These are phyloP conservation scores for Henningerozyma blattae DNA, from an alignment of 805 yeast species.

Conservation along the genomic window DNA sequence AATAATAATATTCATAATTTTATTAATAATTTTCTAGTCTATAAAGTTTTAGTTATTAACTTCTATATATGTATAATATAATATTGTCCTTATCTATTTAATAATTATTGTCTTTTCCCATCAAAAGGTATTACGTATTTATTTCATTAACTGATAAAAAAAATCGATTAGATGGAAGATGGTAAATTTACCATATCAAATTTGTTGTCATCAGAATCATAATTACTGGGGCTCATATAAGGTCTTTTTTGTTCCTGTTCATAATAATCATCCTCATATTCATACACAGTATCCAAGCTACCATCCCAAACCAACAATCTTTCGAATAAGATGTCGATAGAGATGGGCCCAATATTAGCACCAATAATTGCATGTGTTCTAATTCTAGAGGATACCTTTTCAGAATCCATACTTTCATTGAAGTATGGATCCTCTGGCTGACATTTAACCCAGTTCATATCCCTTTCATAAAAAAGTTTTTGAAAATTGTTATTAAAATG, in stretches of 20 bases:
- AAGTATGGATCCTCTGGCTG: slow-evolving; percentile 11
- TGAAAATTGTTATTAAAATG: slow-evolving; percentile 7
- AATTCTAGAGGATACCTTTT: slow-evolving; percentile 8
- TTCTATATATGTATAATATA: too few species aligned
- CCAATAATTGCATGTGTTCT: slow-evolving; percentile 27
- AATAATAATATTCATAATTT: too few species aligned
- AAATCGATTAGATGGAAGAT: too few species aligned
- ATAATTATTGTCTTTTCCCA: neutral
- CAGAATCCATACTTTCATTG: slow-evolving; percentile 2
- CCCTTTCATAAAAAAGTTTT: slow-evolving; percentile 15
- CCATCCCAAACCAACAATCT: slow-evolving; percentile 1
- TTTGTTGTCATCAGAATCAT: too few species aligned
- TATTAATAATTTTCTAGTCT: too few species aligned
- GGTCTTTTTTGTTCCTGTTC: too few species aligned
- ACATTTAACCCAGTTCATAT: slow-evolving; percentile 21
- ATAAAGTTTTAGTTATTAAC: too few species aligned
- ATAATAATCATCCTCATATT: neutral
- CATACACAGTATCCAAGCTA: slow-evolving; percentile 1
- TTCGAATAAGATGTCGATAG: slow-evolving; percentile 30
- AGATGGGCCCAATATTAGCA: slow-evolving; percentile 30
- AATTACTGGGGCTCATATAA: too few species aligned
- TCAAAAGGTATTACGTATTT: neutral
- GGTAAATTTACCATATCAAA: too few species aligned
- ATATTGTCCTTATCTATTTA: too few species aligned
- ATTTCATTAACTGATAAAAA: too few species aligned